Evolutionary conservation across 176 grass and related monocot species (phyloP).

Genomic region (Panicum miliaceum): DNA sequence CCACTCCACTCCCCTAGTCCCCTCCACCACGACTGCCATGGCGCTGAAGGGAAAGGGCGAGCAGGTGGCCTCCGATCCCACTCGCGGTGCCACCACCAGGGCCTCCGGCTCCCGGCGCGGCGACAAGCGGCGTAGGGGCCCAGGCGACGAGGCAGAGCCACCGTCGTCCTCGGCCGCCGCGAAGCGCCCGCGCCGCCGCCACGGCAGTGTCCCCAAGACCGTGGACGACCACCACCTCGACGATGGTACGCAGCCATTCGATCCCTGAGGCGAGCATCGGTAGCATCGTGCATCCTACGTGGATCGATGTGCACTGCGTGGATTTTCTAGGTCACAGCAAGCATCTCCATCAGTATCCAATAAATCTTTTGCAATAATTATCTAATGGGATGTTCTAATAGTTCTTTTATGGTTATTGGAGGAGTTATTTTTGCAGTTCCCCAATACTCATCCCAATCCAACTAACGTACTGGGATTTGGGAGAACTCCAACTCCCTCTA

Average conservation of each 20-base stretch:
- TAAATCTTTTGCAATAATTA: too few species aligned
- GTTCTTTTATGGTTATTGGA: too few species aligned
- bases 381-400: too few species aligned
- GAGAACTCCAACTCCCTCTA: too few species aligned
- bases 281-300: too few species aligned
- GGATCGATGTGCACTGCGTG: too few species aligned
- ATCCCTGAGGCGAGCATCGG: not conserved
- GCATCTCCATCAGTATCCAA: too few species aligned
- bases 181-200: slow-evolving; percentile 29
- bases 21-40: slow-evolving; percentile 28
- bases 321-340: too few species aligned
- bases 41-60: slow-evolving; percentile 65
- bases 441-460: too few species aligned
- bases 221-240: slow-evolving; percentile 12
- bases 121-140: slow-evolving; percentile 29
- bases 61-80: slow-evolving; percentile 35
- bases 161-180: slow-evolving; percentile 37
- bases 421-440: too few species aligned
- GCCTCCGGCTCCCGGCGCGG: not conserved
- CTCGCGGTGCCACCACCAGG: not conserved
- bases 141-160: not conserved
- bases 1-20: too few species aligned
- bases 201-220: slow-evolving; percentile 43
- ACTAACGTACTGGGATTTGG: too few species aligned
- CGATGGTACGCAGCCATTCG: slow-evolving; percentile 27